Evolutionary conservation across 2,329 filamentous ascomycete genomes (phyloP).

Genomic region (Fusarium pilosicola): DNA sequence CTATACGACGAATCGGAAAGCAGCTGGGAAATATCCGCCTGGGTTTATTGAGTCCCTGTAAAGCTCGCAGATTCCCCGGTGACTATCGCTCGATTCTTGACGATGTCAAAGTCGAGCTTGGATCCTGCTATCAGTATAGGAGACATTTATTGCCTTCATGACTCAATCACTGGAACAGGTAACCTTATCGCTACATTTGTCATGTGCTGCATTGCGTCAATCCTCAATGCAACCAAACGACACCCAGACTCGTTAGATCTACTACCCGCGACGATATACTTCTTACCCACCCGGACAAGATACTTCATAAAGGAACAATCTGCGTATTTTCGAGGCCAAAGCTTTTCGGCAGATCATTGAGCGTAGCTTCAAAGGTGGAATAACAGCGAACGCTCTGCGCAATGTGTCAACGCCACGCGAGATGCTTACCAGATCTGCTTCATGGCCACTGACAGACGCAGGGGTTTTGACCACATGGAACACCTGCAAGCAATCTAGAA

Average conservation of each 20-base stretch:
- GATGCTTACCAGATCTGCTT: neutral
- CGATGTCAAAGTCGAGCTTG: neutral
- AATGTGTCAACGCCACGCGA: neutral
- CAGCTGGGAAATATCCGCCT: neutral
- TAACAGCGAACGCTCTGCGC: neutral
- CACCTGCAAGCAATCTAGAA: constrained; percentile 25
- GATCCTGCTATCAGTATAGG: neutral
- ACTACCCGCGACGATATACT: neutral
- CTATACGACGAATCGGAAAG: neutral
- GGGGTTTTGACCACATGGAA: constrained; percentile 20
- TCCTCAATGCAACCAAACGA: neutral
- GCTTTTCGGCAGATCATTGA: neutral
- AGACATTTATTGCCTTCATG: neutral
- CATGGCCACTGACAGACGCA: neutral
- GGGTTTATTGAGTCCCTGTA: neutral
- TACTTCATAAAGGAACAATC: neutral
- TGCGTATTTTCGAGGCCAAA: neutral
- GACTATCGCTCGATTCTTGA: neutral
- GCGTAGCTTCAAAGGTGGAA: neutral
- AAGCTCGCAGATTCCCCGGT: fast-evolving
- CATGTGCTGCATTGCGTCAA: neutral
- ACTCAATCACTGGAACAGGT: neutral
- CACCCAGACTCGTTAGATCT: neutral
- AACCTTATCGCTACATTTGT: neutral
- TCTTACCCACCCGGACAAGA: neutral